Evolutionary conservation across 1,139 yeast species (phyloP), one percentile per base, ranked within the genome.

Genomic region (Saccharomyces pastorianus): DNA sequence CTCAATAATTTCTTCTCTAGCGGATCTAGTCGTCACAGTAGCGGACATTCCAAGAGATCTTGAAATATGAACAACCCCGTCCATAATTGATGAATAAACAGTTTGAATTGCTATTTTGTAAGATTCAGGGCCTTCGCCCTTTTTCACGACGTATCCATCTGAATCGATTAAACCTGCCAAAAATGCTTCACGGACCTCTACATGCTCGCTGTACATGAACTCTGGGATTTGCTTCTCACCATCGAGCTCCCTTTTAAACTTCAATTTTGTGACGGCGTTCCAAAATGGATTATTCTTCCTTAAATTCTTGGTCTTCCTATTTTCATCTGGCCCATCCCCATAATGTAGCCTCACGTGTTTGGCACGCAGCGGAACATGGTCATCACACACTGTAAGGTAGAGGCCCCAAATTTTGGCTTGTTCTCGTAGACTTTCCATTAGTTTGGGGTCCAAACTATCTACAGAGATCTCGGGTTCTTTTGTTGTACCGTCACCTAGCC

Each of bases 121-220:
- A 29, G 57, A 51, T 26, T 60, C 59, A 4, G 58, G 51, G 8
- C 58, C 59, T 48, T 58, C 61, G 27, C 55, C 53, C 34, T 59
- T 55, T 31, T 57, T 57, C 51, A 56, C 51, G 20, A 72, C 73
- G 47, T 60, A 53, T 26, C 77, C 77, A 56, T 68, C 66, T n/a
- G 76, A 61, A 57, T 75, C 79, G 53, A 75, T 64, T 25, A 75
- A 60, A 59, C 78, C 79, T 29, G 78, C 78, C 55, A 75, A 50
- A 56, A 72, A 73, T 23, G 66, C 64, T 64, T 76, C 79, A 53
- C 79, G 69, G 41, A 73, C 71, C 14, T 59, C 64, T 47, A 72
- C 56, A 25, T 65, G 64, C 44, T 69, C 73, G 29, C 56, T 51
- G 55, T 65, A 59, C 58, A 69, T 59, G 23, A 59, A 60, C 8